Evolutionary conservation across 495 filamentous ascomycete species (phyloP), one percentile per base, ranked within the genome.

Genomic region (Aspergillus saccharolyticus): DNA sequence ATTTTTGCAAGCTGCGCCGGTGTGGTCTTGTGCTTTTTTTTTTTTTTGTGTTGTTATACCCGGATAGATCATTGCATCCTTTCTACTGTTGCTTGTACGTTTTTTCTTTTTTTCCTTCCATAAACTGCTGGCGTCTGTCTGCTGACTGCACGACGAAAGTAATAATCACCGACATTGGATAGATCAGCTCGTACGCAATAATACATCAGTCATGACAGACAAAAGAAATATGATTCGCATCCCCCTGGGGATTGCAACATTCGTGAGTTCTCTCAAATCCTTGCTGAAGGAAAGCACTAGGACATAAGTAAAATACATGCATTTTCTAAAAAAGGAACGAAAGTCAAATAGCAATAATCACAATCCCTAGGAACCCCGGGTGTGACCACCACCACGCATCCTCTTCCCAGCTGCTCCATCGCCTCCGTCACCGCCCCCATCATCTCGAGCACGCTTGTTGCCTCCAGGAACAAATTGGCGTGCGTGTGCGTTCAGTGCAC

Each of bases 381-480:
- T 56, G 18, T 70, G 72, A 46, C 78, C 78, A 28, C 78, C 79
- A 17, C 80, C 80, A 61, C 81, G 66, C 59, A 80, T 76, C 58
- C 80, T 73, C 69, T 83, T 83, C 39, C 81, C 82, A 53, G 68
- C 71, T 56, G 58, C 70, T 10, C 75, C 77, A 18, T 68, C 66
- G 14, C 59, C 55, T 20, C 56, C 60, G 18, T 74, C 78, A 21
- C 78, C 79, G 19, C 78, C 70, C 9, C 80, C 82, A 33, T 89
- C 86, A 19, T 87, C 85, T 19, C 86, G 74, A 18, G 81, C 73
- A 28, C 85, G 74, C 69, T 89, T 89, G 53, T 82, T 80, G n/a
- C 85, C 85, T 46, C 73, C 69, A 4, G 85, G 83, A 42, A 83
- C 80, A 63, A 87, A 88, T 56, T 85, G 79, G 49, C 78, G 80